phyloP scores from a whole-genome alignment of 1,284 basidiomycete genomes.

The Meira miltonrushii region DNA sequence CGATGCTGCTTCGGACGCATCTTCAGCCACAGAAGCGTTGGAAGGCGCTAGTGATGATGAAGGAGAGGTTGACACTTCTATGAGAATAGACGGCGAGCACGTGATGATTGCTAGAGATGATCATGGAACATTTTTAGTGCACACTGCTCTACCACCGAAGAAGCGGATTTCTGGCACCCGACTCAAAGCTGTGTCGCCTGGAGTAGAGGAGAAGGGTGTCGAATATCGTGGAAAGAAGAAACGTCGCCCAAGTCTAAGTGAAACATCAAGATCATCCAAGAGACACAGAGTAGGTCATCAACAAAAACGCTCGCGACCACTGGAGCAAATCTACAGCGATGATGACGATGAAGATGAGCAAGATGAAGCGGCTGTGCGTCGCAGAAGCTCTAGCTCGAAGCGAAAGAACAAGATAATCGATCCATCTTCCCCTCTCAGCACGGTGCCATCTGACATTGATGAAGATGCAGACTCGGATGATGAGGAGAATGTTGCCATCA shows the following conservation, averaged over 20 bases:
- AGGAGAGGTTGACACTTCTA: slow-evolving; percentile 26
- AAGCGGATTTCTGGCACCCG: slow-evolving; percentile 43
- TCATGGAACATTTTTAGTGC: slow-evolving; percentile 11
- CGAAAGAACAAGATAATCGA: not conserved
- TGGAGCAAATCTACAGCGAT: slow-evolving; percentile 11
- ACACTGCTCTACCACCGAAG: slow-evolving; percentile 36
- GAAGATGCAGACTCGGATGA: no score
- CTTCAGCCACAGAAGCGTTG: slow-evolving; percentile 39
- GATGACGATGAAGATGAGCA: slow-evolving; percentile 9
- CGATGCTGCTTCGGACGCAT: slow-evolving; percentile 23
- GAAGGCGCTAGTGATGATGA: slow-evolving; percentile 34
- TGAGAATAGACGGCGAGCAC: slow-evolving; percentile 15
- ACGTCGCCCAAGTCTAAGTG: not conserved
- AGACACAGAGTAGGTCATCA: not conserved
- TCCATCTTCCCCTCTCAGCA: no score
- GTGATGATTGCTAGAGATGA: slow-evolving; percentile 1
- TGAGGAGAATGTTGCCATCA: no score
- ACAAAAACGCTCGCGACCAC: slow-evolving; percentile 1
- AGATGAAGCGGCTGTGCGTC: slow-evolving; percentile 1
- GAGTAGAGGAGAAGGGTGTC: slow-evolving; percentile 9
- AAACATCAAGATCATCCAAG: not conserved
- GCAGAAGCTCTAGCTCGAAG: not conserved
- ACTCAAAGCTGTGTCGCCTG: slow-evolving; percentile 35
- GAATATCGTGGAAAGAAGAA: slow-evolving; percentile 5
- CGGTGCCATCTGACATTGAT: no score